Base-by-base conservation (phyloP, 352 stramenopile species). In the Aphanomyces stellatus region DNA sequence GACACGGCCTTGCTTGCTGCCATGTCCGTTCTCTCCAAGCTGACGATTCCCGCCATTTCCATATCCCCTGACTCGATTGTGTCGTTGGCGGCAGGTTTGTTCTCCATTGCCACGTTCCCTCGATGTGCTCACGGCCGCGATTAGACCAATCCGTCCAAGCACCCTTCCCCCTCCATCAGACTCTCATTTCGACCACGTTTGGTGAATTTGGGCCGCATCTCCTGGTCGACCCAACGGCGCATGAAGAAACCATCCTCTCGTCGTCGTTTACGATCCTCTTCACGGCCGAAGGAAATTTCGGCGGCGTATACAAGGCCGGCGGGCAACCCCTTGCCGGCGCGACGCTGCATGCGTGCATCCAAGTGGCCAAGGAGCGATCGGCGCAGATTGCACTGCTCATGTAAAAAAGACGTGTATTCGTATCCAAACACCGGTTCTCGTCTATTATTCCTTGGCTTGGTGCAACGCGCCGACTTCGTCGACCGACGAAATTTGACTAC, bases 401-500 rank as follows among this genome's bases (percentile, higher is more conserved):
- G 60, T 6, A 43, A 22, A 15, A 56, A 19, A 11, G n/a, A 35
- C 42, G 28, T 17, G 19, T 28, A 15, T 65, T 53, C 4, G 34
- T 22, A 17, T n/a, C 22, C 10, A 53, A 22, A 28, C 46, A 59
- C 25, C 8, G n/a, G 10, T 51, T 25, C 42, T 59, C 27, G 22
- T 42, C 51, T 8, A n/a, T 51, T 63, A 63, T 17, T 63, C 30
- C 55, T 42, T 63, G 43, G 59, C 57, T n/a, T 69, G 51, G 73
- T 92, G 84, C 65, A 94, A 83, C 31, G 83, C 70, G 42, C 86
- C 86, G 51, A 82, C 82, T 69, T 94, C 84, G 70, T 94, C 86
- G 25, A 94, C 86, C 37, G 84, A 91, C 71, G 86, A 94, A 79
- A 94, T 94, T 79, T 94, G 84, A 85, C 93, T n/a, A n/a, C n/a